These are phyloP conservation scores for Trichoderma sp. DNA, from an alignment of 2,329 filamentous ascomycete genomes.

Conservation along the genomic window DNA sequence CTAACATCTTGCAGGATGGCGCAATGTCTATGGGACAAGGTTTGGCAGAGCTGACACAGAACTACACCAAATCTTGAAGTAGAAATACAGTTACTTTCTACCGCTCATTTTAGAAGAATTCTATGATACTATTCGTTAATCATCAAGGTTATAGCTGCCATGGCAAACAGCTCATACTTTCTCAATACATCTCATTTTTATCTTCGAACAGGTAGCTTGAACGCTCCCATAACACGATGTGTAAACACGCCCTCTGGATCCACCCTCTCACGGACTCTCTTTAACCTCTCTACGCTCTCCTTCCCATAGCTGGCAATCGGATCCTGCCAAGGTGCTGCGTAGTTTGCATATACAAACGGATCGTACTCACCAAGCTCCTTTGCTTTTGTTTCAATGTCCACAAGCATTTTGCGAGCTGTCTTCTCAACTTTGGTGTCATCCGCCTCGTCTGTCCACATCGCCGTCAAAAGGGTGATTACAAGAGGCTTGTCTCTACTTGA, in stretches of 20 bases:
- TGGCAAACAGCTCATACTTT: background rate
- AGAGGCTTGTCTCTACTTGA: background rate
- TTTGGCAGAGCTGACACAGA: constrained; percentile 11
- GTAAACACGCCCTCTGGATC: constrained; percentile 17
- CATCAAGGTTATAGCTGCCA: background rate
- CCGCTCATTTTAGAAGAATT: background rate
- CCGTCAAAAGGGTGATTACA: constrained; percentile 5
- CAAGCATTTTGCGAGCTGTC: constrained; percentile 11
- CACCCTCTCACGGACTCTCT: background rate
- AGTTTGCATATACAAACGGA: constrained; percentile 26
- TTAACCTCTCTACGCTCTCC: constrained; percentile 2
- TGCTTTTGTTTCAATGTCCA: constrained; percentile 6
- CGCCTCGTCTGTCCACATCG: constrained; percentile 5
- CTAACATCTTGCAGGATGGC: background rate
- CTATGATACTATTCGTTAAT: background rate
- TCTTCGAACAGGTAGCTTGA: constrained; percentile 9
- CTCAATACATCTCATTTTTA: background rate
- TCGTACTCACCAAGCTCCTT: constrained; percentile 20
- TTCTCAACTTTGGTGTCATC: constrained; percentile 17
- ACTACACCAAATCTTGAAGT: background rate
- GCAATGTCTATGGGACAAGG: constrained; percentile 20
- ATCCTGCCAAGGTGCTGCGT: constrained; percentile 21
- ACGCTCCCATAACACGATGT: constrained; percentile 2
- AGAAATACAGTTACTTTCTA: background rate
- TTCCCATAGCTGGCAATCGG: constrained; percentile 15